A percentile compares a stretch with the other conserved stretches of the same genome.
These are phyloP conservation scores for Neurospora sp. DNA, from an alignment of 495 filamentous ascomycete species.

Conservation along the genomic window DNA sequence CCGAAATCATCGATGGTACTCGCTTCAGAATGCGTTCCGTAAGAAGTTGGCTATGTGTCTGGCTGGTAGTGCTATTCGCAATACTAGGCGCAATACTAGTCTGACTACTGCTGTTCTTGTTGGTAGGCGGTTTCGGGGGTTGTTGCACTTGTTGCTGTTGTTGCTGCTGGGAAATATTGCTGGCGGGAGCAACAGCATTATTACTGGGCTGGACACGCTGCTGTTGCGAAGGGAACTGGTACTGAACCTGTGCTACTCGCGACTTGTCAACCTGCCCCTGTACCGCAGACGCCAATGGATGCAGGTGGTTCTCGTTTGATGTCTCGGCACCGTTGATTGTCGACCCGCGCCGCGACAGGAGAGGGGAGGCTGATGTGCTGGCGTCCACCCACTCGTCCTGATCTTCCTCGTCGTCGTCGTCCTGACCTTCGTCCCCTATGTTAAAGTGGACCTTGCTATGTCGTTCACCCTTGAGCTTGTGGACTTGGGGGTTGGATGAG, in stretches of 20 bases:
- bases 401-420: conserved; percentile 25
- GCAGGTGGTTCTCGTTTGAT: neutral
- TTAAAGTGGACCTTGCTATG: conserved; percentile 41
- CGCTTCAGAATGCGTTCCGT: conserved; percentile 51
- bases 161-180: neutral
- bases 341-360: conserved; percentile 40
- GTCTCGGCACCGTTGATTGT: conserved; percentile 30
- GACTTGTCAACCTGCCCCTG: conserved; percentile 10
- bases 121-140: neutral
- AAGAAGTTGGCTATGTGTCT: conserved; percentile 35
- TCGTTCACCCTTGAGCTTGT: conserved; percentile 21
- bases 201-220: neutral
- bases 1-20: conserved; percentile 42
- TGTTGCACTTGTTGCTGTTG: conserved; percentile 5
- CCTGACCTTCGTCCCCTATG: conserved; percentile 35
- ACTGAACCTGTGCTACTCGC: neutral
- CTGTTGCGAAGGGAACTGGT: neutral
- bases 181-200: neutral
- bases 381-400: conserved; percentile 47
- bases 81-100: conserved; percentile 6
- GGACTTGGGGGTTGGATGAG: conserved; percentile 29
- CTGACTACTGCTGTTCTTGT: neutral
- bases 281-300: neutral
- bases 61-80: conserved; percentile 15
- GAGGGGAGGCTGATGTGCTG: conserved; percentile 43